Evolutionary conservation across 2,329 filamentous ascomycete genomes (phyloP), one percentile per base, ranked within the genome.

Genomic region (Metarhizium robertsii): DNA sequence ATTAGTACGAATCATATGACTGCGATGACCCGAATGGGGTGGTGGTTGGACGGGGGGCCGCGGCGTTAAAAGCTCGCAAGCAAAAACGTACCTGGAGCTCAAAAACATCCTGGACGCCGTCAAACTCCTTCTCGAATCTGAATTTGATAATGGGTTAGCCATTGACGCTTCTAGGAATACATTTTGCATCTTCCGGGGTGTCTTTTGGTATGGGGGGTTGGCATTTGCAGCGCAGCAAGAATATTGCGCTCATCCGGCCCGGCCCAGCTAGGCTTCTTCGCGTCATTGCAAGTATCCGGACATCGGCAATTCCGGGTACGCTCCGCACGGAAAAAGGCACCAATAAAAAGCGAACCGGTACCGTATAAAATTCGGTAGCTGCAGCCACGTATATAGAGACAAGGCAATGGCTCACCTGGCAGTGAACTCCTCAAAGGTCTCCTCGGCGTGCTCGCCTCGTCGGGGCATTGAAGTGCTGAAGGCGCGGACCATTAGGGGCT

Each of bases 121-220:
- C 92, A 71, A 99, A 99, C 79, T 99, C 94, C 85, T 96, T 96
- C 84, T 99, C 94, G 72, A 95, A 99, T 79, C 94, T 99, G 72
- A 69, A 54, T 42, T 29, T 48, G 34, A 18, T 25, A 32, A 32
- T 14, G n/a, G 38, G 36, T 50, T n/a, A 67, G 66, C 64, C 61
- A 67, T 68, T 67, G 66, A 58, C 7, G 14, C 25, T 14, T 18
- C 8, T n/a, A 13, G 18, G 10, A 7, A 14, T 48, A 6, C 10
- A 8, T 30, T 6, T 11, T 29, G 45, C 25, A 13, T 2, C 45
- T 14, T 48, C 25, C 45, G 42, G 48, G 18, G 13, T 53, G 30
- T 20, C 51, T 45, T 55, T 49, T 49, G 38, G 18, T 3, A 13
- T 20, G 20, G 45, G 25, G 25, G 4, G 25, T 34, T 16, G 13